Conservation (phyloP, 2,329 filamentous ascomycete genomes). For the Tolypocladium inflatum region DNA sequence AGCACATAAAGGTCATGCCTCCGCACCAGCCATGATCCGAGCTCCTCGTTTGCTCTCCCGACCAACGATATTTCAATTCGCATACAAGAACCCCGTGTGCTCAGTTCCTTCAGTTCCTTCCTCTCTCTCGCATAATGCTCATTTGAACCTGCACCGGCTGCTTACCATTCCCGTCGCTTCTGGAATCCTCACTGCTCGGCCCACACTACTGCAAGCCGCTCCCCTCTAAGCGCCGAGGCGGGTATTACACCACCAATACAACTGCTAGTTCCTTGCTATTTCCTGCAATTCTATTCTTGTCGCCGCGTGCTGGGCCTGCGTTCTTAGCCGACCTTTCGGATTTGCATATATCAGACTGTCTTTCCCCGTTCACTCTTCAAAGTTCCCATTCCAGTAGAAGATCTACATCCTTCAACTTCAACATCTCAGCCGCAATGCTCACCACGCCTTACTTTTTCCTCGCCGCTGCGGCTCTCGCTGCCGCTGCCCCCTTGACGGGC, state of each 20-base stretch:
- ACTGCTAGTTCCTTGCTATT: constrained; percentile 1
- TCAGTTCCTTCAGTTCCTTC: neutral
- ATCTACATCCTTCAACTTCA: constrained; percentile 8
- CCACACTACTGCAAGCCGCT: constrained; percentile 9
- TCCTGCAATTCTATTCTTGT: constrained; percentile 9
- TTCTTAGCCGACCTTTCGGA: neutral
- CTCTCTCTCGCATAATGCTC: neutral
- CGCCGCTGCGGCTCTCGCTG: constrained; percentile 19
- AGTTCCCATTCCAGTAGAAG: constrained; percentile 1
- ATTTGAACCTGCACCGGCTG: neutral
- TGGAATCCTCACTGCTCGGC: neutral
- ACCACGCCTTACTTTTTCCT: constrained; percentile 22
- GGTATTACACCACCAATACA: constrained; percentile 9
- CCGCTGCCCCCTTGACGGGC: neutral
- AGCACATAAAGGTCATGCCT: neutral
- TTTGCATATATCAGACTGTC: constrained; percentile 6
- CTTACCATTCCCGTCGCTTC: neutral
- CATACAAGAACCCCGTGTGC: neutral
- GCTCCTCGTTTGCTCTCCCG: neutral
- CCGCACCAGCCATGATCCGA: neutral
- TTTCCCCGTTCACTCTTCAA: constrained; percentile 1
- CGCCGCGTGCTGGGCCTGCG: neutral
- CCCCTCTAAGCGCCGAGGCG: constrained; percentile 14
- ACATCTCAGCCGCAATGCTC: constrained; percentile 16
- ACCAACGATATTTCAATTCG: neutral